Evolutionary conservation across 345 rosid species (phyloP).

Genomic region (Hirschfeldia incana): DNA sequence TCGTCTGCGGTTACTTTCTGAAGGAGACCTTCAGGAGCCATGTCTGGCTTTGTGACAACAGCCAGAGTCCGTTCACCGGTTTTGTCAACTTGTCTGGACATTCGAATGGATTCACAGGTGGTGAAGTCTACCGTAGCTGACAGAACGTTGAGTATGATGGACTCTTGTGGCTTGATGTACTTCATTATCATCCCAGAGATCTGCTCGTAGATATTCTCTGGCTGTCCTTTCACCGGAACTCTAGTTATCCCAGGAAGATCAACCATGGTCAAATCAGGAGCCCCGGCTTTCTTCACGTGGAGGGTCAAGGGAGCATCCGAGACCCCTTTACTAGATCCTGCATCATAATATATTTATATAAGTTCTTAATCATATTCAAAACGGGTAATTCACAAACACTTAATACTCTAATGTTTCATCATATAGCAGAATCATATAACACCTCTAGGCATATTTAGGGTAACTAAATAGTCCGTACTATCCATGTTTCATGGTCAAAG

Average conservation of each 20-base stretch:
- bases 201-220: conserved; percentile 53
- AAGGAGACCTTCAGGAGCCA: conserved; percentile 54
- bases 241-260: conserved; percentile 67
- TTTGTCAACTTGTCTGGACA: conserved; percentile 54
- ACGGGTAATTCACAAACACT: not conserved
- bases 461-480: not conserved
- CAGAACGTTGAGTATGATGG: conserved; percentile 53
- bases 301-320: conserved; percentile 47
- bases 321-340: conserved; percentile 53
- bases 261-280: conserved; percentile 59
- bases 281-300: conserved; percentile 48
- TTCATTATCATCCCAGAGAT: conserved; percentile 46
- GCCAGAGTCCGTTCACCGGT: conserved; percentile 52
- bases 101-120: conserved; percentile 57
- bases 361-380: not conserved
- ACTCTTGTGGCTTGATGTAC: conserved; percentile 49
- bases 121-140: conserved; percentile 52
- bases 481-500: not conserved
- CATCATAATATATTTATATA: not conserved
- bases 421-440: not conserved
- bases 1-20: conserved; percentile 57
- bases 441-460: not conserved
- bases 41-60: conserved; percentile 50
- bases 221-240: conserved; percentile 56
- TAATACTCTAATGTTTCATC: not conserved